A percentile compares a stretch with the other conserved stretches of the same genome.
Evolutionary conservation across 2,329 filamentous ascomycete species (phyloP).

Genomic region (Chaetothyriales sp.): DNA sequence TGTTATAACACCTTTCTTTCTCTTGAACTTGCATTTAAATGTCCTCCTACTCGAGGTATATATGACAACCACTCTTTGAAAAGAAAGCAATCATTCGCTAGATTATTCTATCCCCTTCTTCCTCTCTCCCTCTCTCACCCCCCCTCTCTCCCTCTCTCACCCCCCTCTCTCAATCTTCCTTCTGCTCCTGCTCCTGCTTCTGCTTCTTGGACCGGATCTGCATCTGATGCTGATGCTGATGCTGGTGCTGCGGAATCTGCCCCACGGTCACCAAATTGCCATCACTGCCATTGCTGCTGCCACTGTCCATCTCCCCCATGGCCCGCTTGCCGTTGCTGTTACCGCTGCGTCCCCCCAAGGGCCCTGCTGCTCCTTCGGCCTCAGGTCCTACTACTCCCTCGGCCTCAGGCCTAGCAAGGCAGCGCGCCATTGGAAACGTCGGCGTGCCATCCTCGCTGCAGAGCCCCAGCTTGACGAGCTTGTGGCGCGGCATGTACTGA

Average conservation of each 20-base stretch:
- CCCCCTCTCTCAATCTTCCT: too few relatives aligned
- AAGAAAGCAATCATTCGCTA: too few relatives aligned
- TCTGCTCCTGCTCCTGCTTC: not conserved
- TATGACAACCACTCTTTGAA: too few relatives aligned
- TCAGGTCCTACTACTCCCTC: not conserved
- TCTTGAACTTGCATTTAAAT: too few relatives aligned
- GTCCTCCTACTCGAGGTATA: too few relatives aligned
- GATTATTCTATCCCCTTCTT: too few relatives aligned
- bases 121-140: not conserved
- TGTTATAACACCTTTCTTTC: too few relatives aligned
- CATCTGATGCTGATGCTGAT: not conserved
- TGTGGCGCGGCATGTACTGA: slow-evolving; percentile 8
- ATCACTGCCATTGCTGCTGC: not conserved
- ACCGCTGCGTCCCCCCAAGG: not conserved
- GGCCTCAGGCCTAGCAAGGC: not conserved
- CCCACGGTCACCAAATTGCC: not conserved
- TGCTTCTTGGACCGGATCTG: not conserved
- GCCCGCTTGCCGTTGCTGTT: not conserved
- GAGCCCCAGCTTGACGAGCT: slow-evolving; percentile 65
- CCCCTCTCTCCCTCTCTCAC: not conserved
- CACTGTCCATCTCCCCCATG: not conserved
- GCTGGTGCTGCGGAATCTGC: not conserved
- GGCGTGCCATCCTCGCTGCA: slow-evolving; percentile 60
- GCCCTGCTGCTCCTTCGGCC: not conserved
- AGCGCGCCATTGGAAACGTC: not conserved